Conservation (phyloP, 2,329 filamentous ascomycete genomes). For the Aspergillus quadrilineatus region DNA sequence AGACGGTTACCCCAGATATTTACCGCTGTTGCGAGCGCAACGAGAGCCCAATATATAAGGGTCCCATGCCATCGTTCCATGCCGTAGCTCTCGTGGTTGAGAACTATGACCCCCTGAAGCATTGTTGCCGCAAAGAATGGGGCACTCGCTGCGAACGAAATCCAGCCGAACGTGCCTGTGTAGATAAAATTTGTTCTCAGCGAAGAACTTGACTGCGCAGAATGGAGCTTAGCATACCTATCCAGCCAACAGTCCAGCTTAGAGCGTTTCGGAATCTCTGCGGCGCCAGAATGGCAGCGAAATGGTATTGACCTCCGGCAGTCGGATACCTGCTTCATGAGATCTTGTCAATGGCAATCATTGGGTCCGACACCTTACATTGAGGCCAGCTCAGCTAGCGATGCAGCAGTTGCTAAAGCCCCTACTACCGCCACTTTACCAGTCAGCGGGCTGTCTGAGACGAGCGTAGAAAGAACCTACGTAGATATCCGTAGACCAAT, state of each 20-base stretch:
- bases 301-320: slow-evolving; percentile 16
- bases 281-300: slow-evolving; percentile 6
- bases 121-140: slow-evolving; percentile 48
- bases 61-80: slow-evolving; percentile 45
- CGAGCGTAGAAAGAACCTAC: neutral
- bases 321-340: slow-evolving; percentile 8
- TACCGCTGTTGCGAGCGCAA: neutral
- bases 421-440: slow-evolving; percentile 6
- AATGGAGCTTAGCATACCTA: neutral
- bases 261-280: neutral
- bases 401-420: slow-evolving; percentile 7
- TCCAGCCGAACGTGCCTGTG: slow-evolving; percentile 6
- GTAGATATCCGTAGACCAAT: slow-evolving; percentile 11
- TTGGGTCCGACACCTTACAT: slow-evolving; percentile 3
- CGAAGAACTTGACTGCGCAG: neutral
- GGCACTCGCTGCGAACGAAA: slow-evolving; percentile 30
- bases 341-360: neutral
- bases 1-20: slow-evolving; percentile 10
- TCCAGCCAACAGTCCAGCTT: slow-evolving; percentile 13
- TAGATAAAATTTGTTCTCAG: too few relatives aligned
- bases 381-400: slow-evolving; percentile 9
- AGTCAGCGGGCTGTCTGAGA: neutral
- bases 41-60: slow-evolving; percentile 11
- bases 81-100: slow-evolving; percentile 43
- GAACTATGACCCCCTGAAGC: slow-evolving; percentile 46